phyloP scores from a whole-genome alignment of 2,329 filamentous ascomycete species.

The Xenosphaeropsis pyriputrescens region DNA sequence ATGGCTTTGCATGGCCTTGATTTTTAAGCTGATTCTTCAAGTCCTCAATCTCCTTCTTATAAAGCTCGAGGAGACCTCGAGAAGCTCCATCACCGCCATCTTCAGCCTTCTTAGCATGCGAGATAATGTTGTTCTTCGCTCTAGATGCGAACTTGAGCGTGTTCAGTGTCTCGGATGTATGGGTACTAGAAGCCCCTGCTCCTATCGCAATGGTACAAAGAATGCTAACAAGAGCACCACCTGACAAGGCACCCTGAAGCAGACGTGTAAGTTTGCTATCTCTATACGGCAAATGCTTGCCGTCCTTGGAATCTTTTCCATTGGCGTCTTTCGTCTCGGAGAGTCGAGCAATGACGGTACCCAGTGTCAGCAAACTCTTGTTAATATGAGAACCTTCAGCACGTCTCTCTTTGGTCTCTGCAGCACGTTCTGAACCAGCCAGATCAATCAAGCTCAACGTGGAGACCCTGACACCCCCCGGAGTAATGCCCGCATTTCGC shows the following conservation, averaged over 20 bases:
- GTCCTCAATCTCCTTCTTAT: slow-evolving; percentile 82
- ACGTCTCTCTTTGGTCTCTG: slow-evolving; percentile 84
- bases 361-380: slow-evolving; percentile 88
- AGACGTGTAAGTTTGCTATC: slow-evolving; percentile 95
- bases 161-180: slow-evolving; percentile 82
- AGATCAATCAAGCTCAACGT: slow-evolving; percentile 92
- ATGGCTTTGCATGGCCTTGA: slow-evolving; percentile 50
- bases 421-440: slow-evolving; percentile 89
- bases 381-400: slow-evolving; percentile 97
- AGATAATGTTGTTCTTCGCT: slow-evolving; percentile 96
- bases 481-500: slow-evolving; percentile 48
- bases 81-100: slow-evolving; percentile 83
- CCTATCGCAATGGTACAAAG: slow-evolving; percentile 91
- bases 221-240: slow-evolving; percentile 90
- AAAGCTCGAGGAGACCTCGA: slow-evolving; percentile 77
- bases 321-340: slow-evolving; percentile 80
- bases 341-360: slow-evolving; percentile 88
- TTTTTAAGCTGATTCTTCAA: slow-evolving; percentile 67
- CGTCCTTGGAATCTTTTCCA: slow-evolving; percentile 57
- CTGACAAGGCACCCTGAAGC: slow-evolving; percentile 82
- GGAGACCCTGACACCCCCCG: slow-evolving; percentile 87
- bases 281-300: slow-evolving; percentile 86
- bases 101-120: slow-evolving; percentile 87
- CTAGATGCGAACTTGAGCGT: slow-evolving; percentile 93
- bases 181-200: slow-evolving; percentile 54